Percentiles rank a stretch among this genome's conserved stretches.
These are phyloP conservation scores for Dicorynia guianensis DNA, from an alignment of 306 rosid genomes.

Conservation along the genomic window DNA sequence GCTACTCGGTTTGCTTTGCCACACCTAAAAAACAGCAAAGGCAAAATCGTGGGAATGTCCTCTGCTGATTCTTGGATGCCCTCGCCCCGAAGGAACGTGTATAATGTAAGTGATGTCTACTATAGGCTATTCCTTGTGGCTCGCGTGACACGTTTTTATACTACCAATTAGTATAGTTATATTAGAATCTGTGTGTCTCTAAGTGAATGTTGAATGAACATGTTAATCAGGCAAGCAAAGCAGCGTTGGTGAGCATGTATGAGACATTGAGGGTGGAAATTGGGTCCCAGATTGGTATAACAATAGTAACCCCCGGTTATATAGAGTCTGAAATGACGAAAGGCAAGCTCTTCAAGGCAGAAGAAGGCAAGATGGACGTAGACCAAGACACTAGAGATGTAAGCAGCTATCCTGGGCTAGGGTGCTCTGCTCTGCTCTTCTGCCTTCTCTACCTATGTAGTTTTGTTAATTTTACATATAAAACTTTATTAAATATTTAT, in stretches of 20 bases:
- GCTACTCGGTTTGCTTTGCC: slow-evolving; percentile 62
- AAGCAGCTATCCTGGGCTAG: slow-evolving; percentile 18
- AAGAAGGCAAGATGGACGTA: slow-evolving; percentile 47
- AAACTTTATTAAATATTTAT: too few species aligned
- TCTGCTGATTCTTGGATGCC: slow-evolving; percentile 72
- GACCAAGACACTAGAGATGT: slow-evolving; percentile 72
- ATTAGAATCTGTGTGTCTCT: too few species aligned
- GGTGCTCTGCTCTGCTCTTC: too few species aligned
- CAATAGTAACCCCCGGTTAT: slow-evolving; percentile 71
- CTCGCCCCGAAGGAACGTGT: slow-evolving; percentile 59
- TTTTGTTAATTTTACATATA: too few species aligned
- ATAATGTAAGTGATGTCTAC: slow-evolving; percentile 43
- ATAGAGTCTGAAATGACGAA: slow-evolving; percentile 67
- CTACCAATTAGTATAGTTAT: too few species aligned
- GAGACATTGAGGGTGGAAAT: slow-evolving; percentile 72
- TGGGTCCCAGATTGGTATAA: slow-evolving; percentile 54
- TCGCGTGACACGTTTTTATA: too few species aligned
- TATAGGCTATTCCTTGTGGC: too few species aligned
- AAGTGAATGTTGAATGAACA: neutral
- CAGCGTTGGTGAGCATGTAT: slow-evolving; percentile 56
- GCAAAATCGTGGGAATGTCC: slow-evolving; percentile 71
- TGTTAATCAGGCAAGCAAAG: slow-evolving; percentile 68
- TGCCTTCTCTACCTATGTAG: too few species aligned
- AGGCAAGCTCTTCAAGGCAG: slow-evolving; percentile 50
- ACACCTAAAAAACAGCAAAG: slow-evolving; percentile 56